phyloP scores from a whole-genome alignment of 176 grass and related monocot species.

The Olyra latifolia region DNA sequence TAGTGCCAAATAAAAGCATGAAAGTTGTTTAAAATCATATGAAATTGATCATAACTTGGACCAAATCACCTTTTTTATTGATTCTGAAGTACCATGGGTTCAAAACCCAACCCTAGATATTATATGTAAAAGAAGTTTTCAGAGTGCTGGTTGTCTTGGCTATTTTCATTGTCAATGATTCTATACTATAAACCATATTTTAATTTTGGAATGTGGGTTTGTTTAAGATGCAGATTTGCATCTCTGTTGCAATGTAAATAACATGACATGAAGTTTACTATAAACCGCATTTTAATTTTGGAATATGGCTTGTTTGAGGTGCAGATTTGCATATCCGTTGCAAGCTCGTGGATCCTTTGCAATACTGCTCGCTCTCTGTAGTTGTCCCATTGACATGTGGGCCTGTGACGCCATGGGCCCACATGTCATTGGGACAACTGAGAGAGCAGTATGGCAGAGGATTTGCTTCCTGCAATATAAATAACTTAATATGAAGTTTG shows the following conservation, averaged over 20 bases:
- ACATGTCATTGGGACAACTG: too few species aligned
- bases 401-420: too few species aligned
- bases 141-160: background rate
- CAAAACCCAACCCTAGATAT: background rate
- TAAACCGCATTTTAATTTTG: too few species aligned
- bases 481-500: too few species aligned
- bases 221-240: background rate
- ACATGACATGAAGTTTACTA: background rate
- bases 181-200: too few species aligned
- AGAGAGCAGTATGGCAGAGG: too few species aligned
- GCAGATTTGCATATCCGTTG: too few species aligned
- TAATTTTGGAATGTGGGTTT: background rate
- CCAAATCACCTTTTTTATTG: background rate
- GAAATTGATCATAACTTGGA: background rate
- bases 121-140: background rate
- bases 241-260: background rate
- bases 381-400: too few species aligned
- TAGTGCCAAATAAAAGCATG: background rate
- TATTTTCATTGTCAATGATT: background rate
- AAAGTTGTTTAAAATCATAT: background rate
- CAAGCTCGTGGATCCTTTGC: too few species aligned
- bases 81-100: background rate
- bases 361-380: too few species aligned
- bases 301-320: too few species aligned
- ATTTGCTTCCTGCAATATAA: too few species aligned